These are phyloP conservation scores for Boletus pseudopeckii DNA, from an alignment of 768 basidiomycete species.

Conservation along the genomic window DNA sequence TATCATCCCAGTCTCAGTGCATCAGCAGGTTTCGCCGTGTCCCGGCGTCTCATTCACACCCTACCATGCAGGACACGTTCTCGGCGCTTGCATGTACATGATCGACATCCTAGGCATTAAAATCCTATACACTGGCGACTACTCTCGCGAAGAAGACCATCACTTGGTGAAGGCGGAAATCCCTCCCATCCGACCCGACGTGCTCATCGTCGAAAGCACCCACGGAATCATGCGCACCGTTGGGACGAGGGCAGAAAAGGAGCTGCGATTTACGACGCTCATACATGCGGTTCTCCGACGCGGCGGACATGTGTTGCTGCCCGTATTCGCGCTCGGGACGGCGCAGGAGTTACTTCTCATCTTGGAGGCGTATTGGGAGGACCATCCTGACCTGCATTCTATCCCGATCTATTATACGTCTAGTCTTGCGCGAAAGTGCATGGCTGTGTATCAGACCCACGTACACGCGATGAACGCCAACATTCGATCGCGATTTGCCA, in stretches of 20 bases:
- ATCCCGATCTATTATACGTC: constrained; percentile 96
- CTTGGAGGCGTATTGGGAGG: constrained; percentile 94
- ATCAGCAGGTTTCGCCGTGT: constrained; percentile 85
- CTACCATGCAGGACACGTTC: constrained; percentile 95
- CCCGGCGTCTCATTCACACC: constrained; percentile 92
- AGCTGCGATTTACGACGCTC: constrained; percentile 82
- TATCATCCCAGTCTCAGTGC: constrained; percentile 85
- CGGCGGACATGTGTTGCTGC: constrained; percentile 92
- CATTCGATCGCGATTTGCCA: constrained; percentile 85
- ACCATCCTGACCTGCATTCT: constrained; percentile 87
- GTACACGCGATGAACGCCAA: constrained; percentile 96
- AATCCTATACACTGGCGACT: constrained; percentile 96
- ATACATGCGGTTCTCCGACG: constrained; percentile 89
- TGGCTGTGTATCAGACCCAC: constrained; percentile 96
- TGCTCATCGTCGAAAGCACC: constrained; percentile 95
- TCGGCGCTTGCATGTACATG: constrained; percentile 96
- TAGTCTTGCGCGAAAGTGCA: constrained; percentile 88
- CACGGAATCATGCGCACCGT: constrained; percentile 85
- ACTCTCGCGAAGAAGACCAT: constrained; percentile 93
- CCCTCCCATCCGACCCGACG: constrained; percentile 86
- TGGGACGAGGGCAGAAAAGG: constrained; percentile 84
- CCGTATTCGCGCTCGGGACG: constrained; percentile 90
- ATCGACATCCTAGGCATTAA: constrained; percentile 93
- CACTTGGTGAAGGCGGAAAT: constrained; percentile 95
- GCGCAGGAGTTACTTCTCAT: constrained; percentile 92